Evolutionary conservation across 2,329 filamentous ascomycete species (phyloP), one percentile per base, ranked within the genome.

Genomic region (Botrytis fragariae): DNA sequence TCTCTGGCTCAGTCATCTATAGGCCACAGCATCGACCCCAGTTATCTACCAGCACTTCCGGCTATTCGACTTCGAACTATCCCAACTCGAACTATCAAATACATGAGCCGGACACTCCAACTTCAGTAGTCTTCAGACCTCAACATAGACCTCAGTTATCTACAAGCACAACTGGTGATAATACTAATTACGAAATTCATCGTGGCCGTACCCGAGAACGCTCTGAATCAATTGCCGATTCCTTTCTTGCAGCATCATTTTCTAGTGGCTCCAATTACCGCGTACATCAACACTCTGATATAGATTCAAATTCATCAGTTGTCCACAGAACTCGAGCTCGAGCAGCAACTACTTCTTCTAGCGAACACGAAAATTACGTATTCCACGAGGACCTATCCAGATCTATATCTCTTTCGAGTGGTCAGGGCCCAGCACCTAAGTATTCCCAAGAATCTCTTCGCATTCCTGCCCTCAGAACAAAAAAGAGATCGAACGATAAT

Each of bases 391-490:
- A 84, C 35, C 79, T 82, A 4, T 85, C 84, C 4, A 75, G 74
- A 67, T 83, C 85, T 22, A 78, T 79, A 39, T 84, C 83, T 18
- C 77, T 81, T 42, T 79, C 76, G 39, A 82, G 83, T 54, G 69
- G 76, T 37, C 79, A 77, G 45, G 74, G 65, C 1, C 67, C 72
- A 51, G 54, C 22, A 44, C 59, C 75, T 32, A 84, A 85, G 72
- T 90, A 87, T 78, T 91, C 89, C 0, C 88, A 88, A 75, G 89
- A 91, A 77, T 91, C 88, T 75, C 82, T 91, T 44, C 78, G 88
- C 20, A 87, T 91, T 22, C 83, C 87, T 14, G 88, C 89, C 0
- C 81, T 91, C 29, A 83, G 84, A 63, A 84, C 87, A 14, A 81
- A 81, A 71, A 85, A 83, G 77, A 83, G 84, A 75, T 86, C 87